Conservation (phyloP, 177 flowering plant genomes). For the Telopea speciosissima region DNA sequence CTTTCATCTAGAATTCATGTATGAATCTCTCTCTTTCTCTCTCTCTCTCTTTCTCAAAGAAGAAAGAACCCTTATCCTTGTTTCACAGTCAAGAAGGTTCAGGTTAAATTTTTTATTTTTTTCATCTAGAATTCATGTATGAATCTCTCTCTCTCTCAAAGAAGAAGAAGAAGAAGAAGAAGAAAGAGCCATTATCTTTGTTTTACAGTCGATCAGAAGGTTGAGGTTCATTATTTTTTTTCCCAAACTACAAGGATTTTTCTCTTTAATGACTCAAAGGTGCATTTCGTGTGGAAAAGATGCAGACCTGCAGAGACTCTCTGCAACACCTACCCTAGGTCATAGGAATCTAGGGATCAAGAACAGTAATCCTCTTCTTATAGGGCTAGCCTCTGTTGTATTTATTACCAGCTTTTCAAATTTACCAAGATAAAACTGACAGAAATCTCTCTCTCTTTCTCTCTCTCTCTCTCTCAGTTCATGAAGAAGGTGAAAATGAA, state of each 20-base stretch:
- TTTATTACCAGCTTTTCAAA: slow-evolving; percentile 9
- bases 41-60: neutral
- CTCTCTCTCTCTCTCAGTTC: slow-evolving; percentile 1
- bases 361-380: neutral
- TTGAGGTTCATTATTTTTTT: neutral
- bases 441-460: neutral
- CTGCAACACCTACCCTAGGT: slow-evolving; percentile 1
- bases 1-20: neutral
- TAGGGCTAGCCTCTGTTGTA: neutral
- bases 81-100: neutral
- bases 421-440: neutral
- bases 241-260: neutral
- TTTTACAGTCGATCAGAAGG: neutral
- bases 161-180: too few relatives aligned
- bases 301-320: neutral
- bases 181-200: neutral
- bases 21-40: slow-evolving; percentile 1
- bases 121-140: neutral
- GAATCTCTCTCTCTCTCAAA: neutral
- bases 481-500: neutral
- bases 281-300: neutral
- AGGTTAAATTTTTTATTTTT: neutral
- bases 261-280: slow-evolving; percentile 3
- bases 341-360: slow-evolving; percentile 8
- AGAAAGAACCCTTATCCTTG: neutral